These are phyloP conservation scores for Alternaria dauci DNA, from an alignment of 2,329 filamentous ascomycete genomes.

Conservation along the genomic window DNA sequence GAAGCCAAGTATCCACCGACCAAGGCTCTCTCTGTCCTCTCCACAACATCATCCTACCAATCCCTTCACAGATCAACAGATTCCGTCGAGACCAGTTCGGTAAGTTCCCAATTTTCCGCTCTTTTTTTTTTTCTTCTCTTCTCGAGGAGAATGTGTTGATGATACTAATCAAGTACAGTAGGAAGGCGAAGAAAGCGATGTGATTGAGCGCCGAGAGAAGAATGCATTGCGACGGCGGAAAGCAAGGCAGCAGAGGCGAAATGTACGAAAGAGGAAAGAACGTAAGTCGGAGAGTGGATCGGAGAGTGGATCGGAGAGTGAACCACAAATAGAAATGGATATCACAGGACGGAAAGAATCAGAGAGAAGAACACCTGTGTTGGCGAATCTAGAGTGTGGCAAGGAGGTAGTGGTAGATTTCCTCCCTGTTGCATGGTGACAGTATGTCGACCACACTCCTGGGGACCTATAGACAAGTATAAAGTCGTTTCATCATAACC, in stretches of 20 bases:
- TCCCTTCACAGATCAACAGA: neutral
- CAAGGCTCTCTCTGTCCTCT: neutral
- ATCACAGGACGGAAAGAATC: neutral
- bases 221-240: constrained; percentile 2
- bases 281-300: neutral
- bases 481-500: neutral
- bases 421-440: neutral
- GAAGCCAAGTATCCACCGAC: neutral
- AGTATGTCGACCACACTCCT: neutral
- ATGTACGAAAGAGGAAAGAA: neutral
- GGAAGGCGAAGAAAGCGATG: constrained; percentile 8
- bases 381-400: neutral
- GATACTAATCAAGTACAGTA: neutral
- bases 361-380: too few species aligned
- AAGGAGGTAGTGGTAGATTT: neutral
- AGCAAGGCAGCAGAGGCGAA: neutral
- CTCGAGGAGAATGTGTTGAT: neutral
- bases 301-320: neutral
- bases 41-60: neutral
- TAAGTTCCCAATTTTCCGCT: neutral
- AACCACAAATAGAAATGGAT: neutral
- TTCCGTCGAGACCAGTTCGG: neutral
- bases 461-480: neutral
- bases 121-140: neutral
- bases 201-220: constrained; percentile 7